phyloP scores from a whole-genome alignment of 1,284 basidiomycete species.

The Athelia psychrophila region DNA sequence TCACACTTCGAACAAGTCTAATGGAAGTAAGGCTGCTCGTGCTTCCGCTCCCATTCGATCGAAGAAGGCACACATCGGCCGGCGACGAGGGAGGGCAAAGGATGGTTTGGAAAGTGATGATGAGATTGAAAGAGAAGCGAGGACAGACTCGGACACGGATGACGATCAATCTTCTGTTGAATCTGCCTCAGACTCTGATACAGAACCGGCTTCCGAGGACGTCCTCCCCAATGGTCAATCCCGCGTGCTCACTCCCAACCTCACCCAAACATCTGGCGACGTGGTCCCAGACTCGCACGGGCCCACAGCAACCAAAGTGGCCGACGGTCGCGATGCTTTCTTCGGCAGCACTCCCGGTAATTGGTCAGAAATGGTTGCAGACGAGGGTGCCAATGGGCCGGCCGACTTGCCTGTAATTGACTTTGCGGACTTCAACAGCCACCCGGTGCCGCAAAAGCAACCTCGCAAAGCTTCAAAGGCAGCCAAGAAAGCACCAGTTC shows the following conservation, averaged over 20 bases:
- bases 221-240: conserved; percentile 45
- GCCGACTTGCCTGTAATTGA: conserved; percentile 77
- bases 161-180: conserved; percentile 50
- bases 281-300: conserved; percentile 23
- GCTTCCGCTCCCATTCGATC: conserved; percentile 17
- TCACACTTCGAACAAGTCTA: conserved; percentile 10
- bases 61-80: conserved; percentile 50
- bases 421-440: conserved; percentile 62
- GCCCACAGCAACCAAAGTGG: conserved; percentile 22
- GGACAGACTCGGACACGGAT: conserved; percentile 59
- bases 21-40: conserved; percentile 9
- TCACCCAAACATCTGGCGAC: conserved; percentile 56
- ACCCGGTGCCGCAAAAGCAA: conserved; percentile 27
- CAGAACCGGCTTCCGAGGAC: conserved; percentile 62
- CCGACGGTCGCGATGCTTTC: conserved; percentile 42
- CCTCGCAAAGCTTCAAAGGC: conserved; percentile 37
- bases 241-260: conserved; percentile 58
- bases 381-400: conserved; percentile 55
- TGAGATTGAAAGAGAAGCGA: conserved; percentile 65
- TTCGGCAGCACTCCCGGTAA: conserved; percentile 46
- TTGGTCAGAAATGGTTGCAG: conserved; percentile 85
- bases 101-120: conserved; percentile 65
- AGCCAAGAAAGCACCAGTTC: conserved; percentile 13
- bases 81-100: conserved; percentile 53
- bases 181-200: conserved; percentile 66